phyloP scores from a whole-genome alignment of 805 yeast species.

The Monosporozyma servazzii region DNA sequence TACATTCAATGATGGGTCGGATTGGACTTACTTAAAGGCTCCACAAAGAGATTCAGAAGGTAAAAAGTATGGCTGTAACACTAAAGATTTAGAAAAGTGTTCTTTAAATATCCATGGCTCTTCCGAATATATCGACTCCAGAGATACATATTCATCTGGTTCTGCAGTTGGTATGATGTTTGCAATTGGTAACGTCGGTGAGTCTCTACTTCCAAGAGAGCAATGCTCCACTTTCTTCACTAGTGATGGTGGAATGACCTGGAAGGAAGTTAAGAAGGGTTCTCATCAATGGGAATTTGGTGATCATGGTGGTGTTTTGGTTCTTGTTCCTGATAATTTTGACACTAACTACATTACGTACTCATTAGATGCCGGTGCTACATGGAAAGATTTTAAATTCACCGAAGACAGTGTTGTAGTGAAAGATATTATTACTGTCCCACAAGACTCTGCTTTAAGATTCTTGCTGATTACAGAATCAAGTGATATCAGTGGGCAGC shows the following conservation, averaged over 20 bases:
- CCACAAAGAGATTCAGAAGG: constrained; percentile 60
- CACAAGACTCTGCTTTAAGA: constrained; percentile 78
- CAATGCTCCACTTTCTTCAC: constrained; percentile 68
- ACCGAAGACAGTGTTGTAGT: constrained; percentile 46
- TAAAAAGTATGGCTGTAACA: constrained; percentile 44
- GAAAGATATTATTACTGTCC: constrained; percentile 77
- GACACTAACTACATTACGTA: constrained; percentile 51
- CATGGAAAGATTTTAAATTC: constrained; percentile 65
- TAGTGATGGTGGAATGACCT: constrained; percentile 82
- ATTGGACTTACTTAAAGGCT: constrained; percentile 66
- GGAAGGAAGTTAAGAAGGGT: constrained; percentile 74
- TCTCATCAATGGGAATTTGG: constrained; percentile 91
- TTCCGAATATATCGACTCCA: constrained; percentile 73
- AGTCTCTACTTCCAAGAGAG: constrained; percentile 36
- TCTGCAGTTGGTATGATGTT: constrained; percentile 84
- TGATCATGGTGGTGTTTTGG: constrained; percentile 83
- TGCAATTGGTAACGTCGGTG: constrained; percentile 92
- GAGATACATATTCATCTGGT: constrained; percentile 81
- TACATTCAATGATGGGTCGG: constrained; percentile 85
- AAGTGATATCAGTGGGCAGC: constrained; percentile 36
- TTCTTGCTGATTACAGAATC: constrained; percentile 55
- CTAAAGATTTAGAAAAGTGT: constrained; percentile 48
- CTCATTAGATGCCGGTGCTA: constrained; percentile 70
- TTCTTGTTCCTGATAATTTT: constrained; percentile 52
- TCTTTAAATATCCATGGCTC: constrained; percentile 82